Evolutionary conservation across 2,329 filamentous ascomycete species (phyloP).

Genomic region (Ophiostoma sp.): DNA sequence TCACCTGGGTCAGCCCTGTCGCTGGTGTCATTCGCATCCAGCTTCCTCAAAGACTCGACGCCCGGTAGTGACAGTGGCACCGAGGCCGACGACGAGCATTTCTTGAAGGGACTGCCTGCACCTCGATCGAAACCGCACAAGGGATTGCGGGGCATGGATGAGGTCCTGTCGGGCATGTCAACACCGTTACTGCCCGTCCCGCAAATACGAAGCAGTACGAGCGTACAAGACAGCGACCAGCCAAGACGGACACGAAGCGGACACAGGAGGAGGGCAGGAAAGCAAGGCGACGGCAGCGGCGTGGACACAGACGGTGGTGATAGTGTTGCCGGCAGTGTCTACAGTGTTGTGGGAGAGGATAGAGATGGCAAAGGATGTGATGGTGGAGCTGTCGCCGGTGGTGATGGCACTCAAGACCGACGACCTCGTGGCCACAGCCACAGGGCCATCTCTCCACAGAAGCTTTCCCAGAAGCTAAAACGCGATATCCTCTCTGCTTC

Average conservation of each 20-base stretch:
- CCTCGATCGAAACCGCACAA: conserved; percentile 73
- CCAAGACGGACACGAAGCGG: neutral
- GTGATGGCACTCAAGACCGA: neutral
- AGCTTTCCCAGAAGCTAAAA: conserved; percentile 29
- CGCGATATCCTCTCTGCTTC: conserved; percentile 23
- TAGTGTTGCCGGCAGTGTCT: conserved; percentile 19
- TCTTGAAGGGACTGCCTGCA: conserved; percentile 80
- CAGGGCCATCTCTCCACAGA: conserved; percentile 34
- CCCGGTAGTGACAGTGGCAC: conserved; percentile 85
- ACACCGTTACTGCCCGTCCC: conserved; percentile 54
- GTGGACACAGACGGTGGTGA: conserved; percentile 10
- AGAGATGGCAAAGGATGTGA: conserved; percentile 33
- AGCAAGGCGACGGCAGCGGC: neutral
- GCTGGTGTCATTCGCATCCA: conserved; percentile 27
- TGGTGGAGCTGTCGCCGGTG: neutral
- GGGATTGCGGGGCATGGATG: conserved; percentile 67
- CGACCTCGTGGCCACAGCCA: neutral
- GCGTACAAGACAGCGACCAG: neutral
- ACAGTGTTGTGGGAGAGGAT: conserved; percentile 38
- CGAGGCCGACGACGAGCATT: conserved; percentile 91
- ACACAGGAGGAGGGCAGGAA: neutral
- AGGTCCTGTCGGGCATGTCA: conserved; percentile 54
- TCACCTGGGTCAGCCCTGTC: conserved; percentile 30
- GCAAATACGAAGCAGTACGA: neutral
- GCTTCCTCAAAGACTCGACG: conserved; percentile 52